phyloP scores from a whole-genome alignment of 164 flowering plant genomes.

The Vitis cinerea region DNA sequence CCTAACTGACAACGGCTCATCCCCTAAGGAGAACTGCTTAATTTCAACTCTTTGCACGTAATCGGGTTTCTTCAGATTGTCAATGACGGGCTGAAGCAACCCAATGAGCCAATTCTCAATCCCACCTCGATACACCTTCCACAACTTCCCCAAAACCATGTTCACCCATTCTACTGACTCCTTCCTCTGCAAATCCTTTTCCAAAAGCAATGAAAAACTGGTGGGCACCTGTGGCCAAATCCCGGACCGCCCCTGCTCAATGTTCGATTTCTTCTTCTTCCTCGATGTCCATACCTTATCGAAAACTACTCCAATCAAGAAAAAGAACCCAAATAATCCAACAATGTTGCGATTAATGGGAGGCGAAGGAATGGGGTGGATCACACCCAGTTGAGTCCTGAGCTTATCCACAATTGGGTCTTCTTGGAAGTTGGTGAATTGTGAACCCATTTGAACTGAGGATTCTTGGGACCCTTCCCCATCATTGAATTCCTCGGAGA shows the following conservation, averaged over 20 bases:
- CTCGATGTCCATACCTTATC: constrained; percentile 90
- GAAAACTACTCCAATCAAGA: constrained; percentile 85
- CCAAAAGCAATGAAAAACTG: constrained; percentile 72
- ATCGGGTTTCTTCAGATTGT: constrained; percentile 81
- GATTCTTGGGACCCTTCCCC: constrained; percentile 28
- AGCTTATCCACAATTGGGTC: constrained; percentile 90
- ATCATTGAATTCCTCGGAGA: constrained; percentile 45
- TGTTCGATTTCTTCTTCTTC: constrained; percentile 37
- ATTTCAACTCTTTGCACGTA: constrained; percentile 93
- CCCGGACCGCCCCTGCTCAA: constrained; percentile 36
- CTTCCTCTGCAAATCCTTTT: constrained; percentile 90
- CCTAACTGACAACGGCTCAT: constrained; percentile 87
- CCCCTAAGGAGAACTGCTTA: constrained; percentile 92
- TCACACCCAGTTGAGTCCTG: constrained; percentile 84
- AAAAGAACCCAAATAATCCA: constrained; percentile 82
- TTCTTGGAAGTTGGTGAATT: constrained; percentile 58
- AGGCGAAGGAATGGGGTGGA: constrained; percentile 90
- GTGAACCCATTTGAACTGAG: constrained; percentile 39
- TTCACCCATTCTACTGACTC: constrained; percentile 99
- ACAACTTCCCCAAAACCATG: constrained; percentile 95
- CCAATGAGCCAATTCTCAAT: constrained; percentile 93
- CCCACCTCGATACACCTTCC: constrained; percentile 89
- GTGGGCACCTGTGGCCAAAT: constrained; percentile 81
- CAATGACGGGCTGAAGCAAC: constrained; percentile 92
- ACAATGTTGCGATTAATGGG: constrained; percentile 59